Percentiles rank a stretch among this genome's conserved stretches.
Conservation (phyloP, 2,329 filamentous ascomycete genomes). For the Colletotrichum gloeosporioides region DNA sequence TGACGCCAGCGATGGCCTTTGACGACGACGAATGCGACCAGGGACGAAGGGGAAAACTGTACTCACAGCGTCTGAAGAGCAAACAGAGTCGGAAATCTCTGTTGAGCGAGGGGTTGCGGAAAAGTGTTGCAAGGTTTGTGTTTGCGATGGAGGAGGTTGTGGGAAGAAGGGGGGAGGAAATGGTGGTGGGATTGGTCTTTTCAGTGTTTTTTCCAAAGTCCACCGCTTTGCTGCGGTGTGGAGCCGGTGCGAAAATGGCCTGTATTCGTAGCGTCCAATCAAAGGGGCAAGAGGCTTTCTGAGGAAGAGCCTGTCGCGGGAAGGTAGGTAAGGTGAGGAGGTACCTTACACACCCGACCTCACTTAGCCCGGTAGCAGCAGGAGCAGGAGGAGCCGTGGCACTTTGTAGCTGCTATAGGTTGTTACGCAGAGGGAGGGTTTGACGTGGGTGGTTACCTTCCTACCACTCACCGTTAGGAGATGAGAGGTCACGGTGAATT, state of each 20-base stretch:
- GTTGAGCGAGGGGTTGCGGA: constrained; percentile 1
- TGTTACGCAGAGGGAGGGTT: not conserved
- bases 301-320: constrained; percentile 1
- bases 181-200: constrained; percentile 13
- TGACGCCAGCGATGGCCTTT: not conserved
- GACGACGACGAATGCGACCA: not conserved
- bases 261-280: constrained; percentile 8
- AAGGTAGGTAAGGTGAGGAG: not conserved
- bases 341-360: not conserved
- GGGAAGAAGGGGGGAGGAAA: constrained; percentile 16
- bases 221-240: constrained; percentile 14
- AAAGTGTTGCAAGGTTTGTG: constrained; percentile 16
- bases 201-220: not conserved
- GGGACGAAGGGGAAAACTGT: not conserved
- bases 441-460: not conserved
- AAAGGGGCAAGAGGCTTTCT: constrained; percentile 12
- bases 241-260: constrained; percentile 16
- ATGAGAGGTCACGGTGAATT: not conserved
- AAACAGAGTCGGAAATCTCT: constrained; percentile 14
- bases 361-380: not conserved
- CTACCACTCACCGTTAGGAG: not conserved
- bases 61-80: constrained; percentile 3
- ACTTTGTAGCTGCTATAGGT: not conserved
- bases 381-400: not conserved
- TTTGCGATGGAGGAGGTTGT: constrained; percentile 11